These are phyloP conservation scores for Vigna trinervia DNA, from an alignment of 306 rosid genomes.

Conservation along the genomic window DNA sequence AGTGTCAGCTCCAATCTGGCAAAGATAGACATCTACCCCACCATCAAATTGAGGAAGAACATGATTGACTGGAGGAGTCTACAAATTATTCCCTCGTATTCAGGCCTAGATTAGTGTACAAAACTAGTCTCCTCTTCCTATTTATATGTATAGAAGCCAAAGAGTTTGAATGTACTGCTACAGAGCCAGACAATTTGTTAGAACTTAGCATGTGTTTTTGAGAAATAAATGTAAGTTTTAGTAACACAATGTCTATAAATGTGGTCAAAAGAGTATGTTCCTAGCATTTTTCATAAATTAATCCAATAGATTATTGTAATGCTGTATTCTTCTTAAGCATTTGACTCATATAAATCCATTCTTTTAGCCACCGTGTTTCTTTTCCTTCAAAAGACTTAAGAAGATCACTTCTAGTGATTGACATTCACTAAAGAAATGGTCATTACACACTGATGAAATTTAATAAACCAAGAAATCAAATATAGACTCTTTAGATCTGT, in stretches of 20 bases:
- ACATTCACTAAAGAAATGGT: neutral
- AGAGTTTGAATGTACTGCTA: conserved; percentile 10
- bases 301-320: conserved; percentile 3
- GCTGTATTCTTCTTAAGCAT: conserved; percentile 28
- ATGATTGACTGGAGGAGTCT: too few species aligned
- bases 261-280: neutral
- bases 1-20: neutral
- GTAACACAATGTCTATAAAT: neutral
- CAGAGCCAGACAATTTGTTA: neutral
- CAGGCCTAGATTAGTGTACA: too few species aligned
- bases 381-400: conserved; percentile 4
- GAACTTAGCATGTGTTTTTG: neutral
- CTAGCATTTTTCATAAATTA: neutral
- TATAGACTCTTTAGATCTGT: conserved; percentile 9
- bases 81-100: too few species aligned
- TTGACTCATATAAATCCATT: neutral
- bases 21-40: too few species aligned
- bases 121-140: too few species aligned
- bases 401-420: neutral
- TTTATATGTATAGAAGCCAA: conserved; percentile 17
- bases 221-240: neutral
- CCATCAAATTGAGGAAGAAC: too few species aligned
- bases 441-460: neutral
- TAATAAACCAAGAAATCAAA: conserved; percentile 20
- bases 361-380: neutral